Base-by-base conservation (phyloP, 192 early-diverging fungal species). In the Linnemannia hyalina region DNA sequence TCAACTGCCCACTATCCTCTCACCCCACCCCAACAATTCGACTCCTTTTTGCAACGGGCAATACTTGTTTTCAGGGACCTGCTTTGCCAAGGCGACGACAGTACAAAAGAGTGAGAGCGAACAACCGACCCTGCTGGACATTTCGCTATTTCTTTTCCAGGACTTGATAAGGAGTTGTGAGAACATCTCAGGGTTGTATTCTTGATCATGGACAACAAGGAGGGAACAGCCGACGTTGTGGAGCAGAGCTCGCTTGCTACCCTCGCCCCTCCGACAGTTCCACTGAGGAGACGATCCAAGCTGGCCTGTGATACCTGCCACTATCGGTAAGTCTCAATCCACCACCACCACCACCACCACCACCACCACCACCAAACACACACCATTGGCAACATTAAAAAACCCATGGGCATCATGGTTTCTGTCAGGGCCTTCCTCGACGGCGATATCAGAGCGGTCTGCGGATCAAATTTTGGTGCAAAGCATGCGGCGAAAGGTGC, bases 271-370 rank as follows among this genome's bases (percentile, higher is more conserved):
- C n/a, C 73, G 4, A 70, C 57, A 20, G 55, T 54, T 6, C 77
- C 83, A 49, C 69, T 75, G n/a, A 78, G 83, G 29, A 68, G 75
- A 65, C 47, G 83, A 52, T 85, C 83, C 70, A 85, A 85, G 63
- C 26, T 85, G 70, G 83, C 83, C 11, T 85, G 83, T 63, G 83
- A 85, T 72, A 85, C 83, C 13, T 85, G 83, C 41, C 83, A 85
- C 38, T 85, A 85, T 55, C 78, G 83, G 83, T 85, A 60, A 80
- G 83, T 77, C 36, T 6, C 29, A 32, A 15, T 26, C 11, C 26
- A 13, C 10, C 3, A 13, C 11, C 26, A n/a, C n/a, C n/a, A n/a
- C n/a, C n/a, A n/a, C n/a, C n/a, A n/a, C n/a, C n/a, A n/a, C n/a
- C n/a, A n/a, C n/a, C n/a, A n/a, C 3, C 3, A 2, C 26, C 3